Evolutionary conservation across 805 yeast genomes (phyloP), one percentile per base, ranked within the genome.

Genomic region (Suhomyces xylopsoci): DNA sequence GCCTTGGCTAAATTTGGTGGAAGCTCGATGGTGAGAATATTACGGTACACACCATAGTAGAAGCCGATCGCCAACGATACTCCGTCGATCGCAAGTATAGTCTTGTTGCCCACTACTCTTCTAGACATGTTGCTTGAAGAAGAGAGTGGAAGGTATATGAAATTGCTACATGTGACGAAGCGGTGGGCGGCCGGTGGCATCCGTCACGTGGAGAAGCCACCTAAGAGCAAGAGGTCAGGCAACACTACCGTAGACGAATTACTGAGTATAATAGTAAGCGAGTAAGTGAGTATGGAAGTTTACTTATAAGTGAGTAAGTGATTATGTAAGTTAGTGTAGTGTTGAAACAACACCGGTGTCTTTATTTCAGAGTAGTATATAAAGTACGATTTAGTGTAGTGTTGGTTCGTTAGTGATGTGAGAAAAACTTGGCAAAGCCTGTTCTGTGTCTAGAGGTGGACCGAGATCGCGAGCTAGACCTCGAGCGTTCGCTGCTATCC

Each of bases 1-100:
- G 84, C 93, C 20, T 69, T 65, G 1, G 62, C 70, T 25, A 87
- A 66, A 36, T 67, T 71, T 1, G 67, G 70, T 0, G 91, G 90
- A 24, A 87, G 67, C 12, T 62, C 64, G 7, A 68, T 38, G 5
- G 41, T 41, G 17, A 51, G 50, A 40, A 62, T 57, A 41, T 57
- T 56, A 32, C 51, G 49, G 51, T 59, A 52, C 14, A 67, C 50
- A 10, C 76, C 78, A 38, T 38, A 38, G 47, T 60, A 67, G 3
- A 46, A 32, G 3, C 76, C 76, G 36, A 70, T 58, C 3, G 54
- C 55, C 7, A 70, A 42, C 7, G 75, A 69, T 2, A 61, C 51
- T 2, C 56, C 50, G 49, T 68, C 57, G 43, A 73, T 59, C 3
- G 51, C 48, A 7, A 66, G 51, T n/a, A 67, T 69, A 5, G 34